phyloP scores from a whole-genome alignment of 257 asterid species.

The Solanum clarkiae region DNA sequence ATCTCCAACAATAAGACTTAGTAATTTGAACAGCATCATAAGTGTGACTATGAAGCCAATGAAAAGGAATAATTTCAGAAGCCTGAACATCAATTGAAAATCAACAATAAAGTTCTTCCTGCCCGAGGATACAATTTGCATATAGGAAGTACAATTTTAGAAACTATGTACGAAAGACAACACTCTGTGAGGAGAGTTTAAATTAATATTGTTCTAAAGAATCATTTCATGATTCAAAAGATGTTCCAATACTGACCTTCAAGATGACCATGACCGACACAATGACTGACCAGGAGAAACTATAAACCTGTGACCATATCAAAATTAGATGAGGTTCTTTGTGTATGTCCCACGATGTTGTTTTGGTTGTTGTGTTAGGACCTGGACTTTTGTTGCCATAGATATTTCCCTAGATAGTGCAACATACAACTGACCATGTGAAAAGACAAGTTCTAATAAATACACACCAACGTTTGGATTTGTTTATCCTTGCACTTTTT shows the following conservation, averaged over 20 bases:
- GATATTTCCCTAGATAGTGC: too few relatives aligned
- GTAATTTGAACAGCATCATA: conserved; percentile 41
- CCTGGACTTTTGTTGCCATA: too few relatives aligned
- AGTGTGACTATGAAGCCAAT: conserved; percentile 42
- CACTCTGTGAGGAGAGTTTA: background rate
- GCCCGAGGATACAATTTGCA: conserved; percentile 83
- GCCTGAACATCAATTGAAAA: conserved; percentile 89
- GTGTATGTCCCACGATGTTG: too few relatives aligned
- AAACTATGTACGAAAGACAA: background rate
- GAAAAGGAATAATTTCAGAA: conserved; percentile 60
- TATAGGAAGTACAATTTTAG: background rate
- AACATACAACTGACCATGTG: too few relatives aligned
- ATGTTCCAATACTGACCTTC: conserved; percentile 32
- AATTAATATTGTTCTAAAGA: background rate
- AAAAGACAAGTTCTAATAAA: too few relatives aligned
- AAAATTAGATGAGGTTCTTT: background rate
- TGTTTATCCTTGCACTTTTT: too few relatives aligned
- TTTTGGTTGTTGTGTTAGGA: too few relatives aligned
- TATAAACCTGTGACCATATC: conserved; percentile 51
- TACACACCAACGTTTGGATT: too few relatives aligned
- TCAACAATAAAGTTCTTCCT: conserved; percentile 77
- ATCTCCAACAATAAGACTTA: conserved; percentile 59
- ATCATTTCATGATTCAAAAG: background rate
- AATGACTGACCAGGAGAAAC: conserved; percentile 82
- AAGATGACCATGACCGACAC: conserved; percentile 57